Evolutionary conservation across 768 basidiomycete species (phyloP), one percentile per base, ranked within the genome.

Genomic region (Pholiota molesta): DNA sequence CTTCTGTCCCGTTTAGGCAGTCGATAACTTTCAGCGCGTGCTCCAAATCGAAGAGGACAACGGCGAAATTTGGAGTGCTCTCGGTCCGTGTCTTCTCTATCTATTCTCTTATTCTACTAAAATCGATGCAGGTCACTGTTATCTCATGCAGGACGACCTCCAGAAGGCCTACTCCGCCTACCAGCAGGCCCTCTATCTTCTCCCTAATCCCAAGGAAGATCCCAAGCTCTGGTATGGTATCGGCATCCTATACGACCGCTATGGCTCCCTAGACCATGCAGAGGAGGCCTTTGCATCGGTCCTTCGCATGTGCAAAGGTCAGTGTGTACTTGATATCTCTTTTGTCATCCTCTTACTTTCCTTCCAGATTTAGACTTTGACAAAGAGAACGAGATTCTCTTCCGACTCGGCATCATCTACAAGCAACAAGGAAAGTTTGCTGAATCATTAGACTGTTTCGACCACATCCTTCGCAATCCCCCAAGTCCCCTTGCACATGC

Each of bases 151-250:
- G 73, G 97, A 99, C 73, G 95, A 99, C 78, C 86, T 99, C 51
- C 95, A 97, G 79, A 97, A 97, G 80, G 97, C 97, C 0, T 99
- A 99, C 75, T 90, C 93, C 0, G 96, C 97, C 16, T 99, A 99
- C 76, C 96, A 99, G 77, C 97, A 99, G 74, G 97, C 97, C 2
- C 84, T 99, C 23, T 98, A 97, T 74, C 84, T 96, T 65, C 86
- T 99, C 39, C 94, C 94, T 2, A 96, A 97, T 69, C 97, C 97
- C 16, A 97, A 97, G 83, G 89, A 99, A 85, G 97, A 99, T 75
- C 96, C 97, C 4, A 98, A 99, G 72, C 82, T 99, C 9, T 99
- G 97, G 97, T 99, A 99, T 73, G 97, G 97, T 37, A 99, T 99
- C 72, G 97, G 97, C 35, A 99, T 99, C 60, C 87, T 99, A 35